A percentile compares a stretch with the other conserved stretches of the same genome.
These are phyloP conservation scores for Daldinia sp. DNA, from an alignment of 2,329 filamentous ascomycete genomes.

Conservation along the genomic window DNA sequence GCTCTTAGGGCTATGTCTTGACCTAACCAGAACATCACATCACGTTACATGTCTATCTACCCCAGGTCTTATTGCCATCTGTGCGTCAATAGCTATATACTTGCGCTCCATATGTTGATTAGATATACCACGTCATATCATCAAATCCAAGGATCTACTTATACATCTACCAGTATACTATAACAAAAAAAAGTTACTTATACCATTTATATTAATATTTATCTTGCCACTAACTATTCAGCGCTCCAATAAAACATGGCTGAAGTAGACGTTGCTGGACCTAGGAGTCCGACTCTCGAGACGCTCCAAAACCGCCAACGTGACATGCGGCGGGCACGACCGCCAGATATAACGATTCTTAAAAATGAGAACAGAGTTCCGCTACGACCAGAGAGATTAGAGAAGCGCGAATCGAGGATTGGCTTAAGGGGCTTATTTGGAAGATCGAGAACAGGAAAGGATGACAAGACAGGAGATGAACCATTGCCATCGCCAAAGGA, in stretches of 20 bases:
- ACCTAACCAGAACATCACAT: constrained; percentile 14
- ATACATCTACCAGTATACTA: constrained; percentile 18
- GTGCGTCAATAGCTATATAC: constrained; percentile 6
- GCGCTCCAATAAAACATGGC: constrained; percentile 19
- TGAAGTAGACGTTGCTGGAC: constrained; percentile 17
- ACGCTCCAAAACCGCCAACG: constrained; percentile 45
- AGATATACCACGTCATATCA: constrained; percentile 3
- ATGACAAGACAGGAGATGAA: constrained; percentile 41
- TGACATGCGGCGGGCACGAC: constrained; percentile 50
- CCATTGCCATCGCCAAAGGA: constrained; percentile 43
- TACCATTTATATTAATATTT: constrained; percentile 1
- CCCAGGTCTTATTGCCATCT: constrained; percentile 17
- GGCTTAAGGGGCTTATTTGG: constrained; percentile 62
- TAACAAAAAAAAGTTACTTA: constrained; percentile 12
- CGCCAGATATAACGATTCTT: constrained; percentile 49
- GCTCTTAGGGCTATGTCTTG: constrained; percentile 27
- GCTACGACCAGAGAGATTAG: constrained; percentile 53
- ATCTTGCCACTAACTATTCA: constrained; percentile 8
- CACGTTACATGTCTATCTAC: constrained; percentile 22
- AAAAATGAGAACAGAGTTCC: constrained; percentile 52
- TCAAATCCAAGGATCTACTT: constrained; percentile 6
- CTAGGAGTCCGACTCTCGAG: constrained; percentile 44
- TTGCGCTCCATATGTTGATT: constrained; percentile 21
- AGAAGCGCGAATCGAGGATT: constrained; percentile 60
- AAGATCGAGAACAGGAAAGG: constrained; percentile 52